Evolutionary conservation across 2,329 filamentous ascomycete species (phyloP), one percentile per base, ranked within the genome.

Genomic region (Fusarium domesticum): DNA sequence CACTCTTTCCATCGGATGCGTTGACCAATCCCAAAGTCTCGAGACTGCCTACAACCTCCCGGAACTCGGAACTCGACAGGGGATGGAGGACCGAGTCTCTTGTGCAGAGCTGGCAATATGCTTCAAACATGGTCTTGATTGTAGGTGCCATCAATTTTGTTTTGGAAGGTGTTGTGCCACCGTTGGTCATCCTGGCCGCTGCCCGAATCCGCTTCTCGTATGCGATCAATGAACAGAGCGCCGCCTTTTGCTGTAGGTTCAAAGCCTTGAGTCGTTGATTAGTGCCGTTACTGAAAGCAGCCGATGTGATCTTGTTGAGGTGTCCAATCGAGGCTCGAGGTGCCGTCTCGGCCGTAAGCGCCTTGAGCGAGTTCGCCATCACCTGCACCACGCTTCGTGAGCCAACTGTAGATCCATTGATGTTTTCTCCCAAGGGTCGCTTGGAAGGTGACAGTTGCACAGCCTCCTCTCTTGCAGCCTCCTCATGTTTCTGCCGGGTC

Each of bases 241-340:
- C 90, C 4, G 92, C 93, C 66, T 96, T 97, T 67, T 98, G 93
- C 64, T 98, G 95, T 3, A 98, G 77, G 64, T 97, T 98, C 44
- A 98, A 80, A 5, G 84, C 83, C 65, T 87, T 85, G 12, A 98
- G 80, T 45, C 93, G 82, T 58, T 96, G 89, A 11, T 77, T 81
- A 1, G 90, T 87, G 28, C 91, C 91, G 57, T 96, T 92, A 64
- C 87, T 89, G 67, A 98, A 96, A 2, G 89, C 87, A 4, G 89
- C 83, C 0, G 91, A 83, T 0, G 93, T 96, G 48, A 97, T 85
- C 58, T 89, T 90, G 63, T 93, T 95, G 59, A 98, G 81, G 64
- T 98, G 93, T 1, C 83, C 83, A 54, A 98, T 95, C 19, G 83
- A 89, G 23, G 90, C 93, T 47, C 91, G 84, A 3, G 93, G 93